These are phyloP conservation scores for Solanum chaucha DNA, from an alignment of 257 asterid species.

Conservation along the genomic window DNA sequence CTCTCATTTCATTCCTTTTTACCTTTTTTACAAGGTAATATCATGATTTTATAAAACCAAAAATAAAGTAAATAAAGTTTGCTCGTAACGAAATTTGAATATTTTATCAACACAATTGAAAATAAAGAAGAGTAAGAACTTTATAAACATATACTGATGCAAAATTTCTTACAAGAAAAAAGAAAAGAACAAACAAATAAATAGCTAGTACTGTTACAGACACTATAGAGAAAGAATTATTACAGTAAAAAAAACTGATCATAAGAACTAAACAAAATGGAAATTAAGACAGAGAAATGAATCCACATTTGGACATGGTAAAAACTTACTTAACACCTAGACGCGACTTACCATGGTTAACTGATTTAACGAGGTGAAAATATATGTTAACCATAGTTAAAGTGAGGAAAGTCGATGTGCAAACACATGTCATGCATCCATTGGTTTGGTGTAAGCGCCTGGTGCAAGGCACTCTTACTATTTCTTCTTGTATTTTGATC, in stretches of 20 bases:
- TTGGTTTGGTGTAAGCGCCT: neutral
- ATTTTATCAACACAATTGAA: neutral
- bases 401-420: neutral
- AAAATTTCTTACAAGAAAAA: neutral
- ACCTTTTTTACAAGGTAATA: neutral
- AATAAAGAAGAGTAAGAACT: neutral
- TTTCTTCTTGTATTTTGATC: slow-evolving; percentile 9
- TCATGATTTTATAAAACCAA: neutral
- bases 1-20: no score
- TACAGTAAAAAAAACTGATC: slow-evolving; percentile 3
- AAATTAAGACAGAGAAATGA: neutral
- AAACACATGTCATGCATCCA: neutral
- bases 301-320: neutral
- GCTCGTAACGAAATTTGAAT: neutral
- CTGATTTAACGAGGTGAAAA: neutral
- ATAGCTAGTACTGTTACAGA: slow-evolving; percentile 1
- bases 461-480: neutral
- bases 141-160: neutral
- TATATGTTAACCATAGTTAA: neutral
- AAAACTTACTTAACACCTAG: neutral
- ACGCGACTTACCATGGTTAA: neutral
- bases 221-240: slow-evolving; percentile 15
- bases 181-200: neutral
- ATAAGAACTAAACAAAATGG: neutral
- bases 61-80: neutral